Conservation (phyloP, 2,329 filamentous ascomycete species). For the Colletotrichum tofieldiae region DNA sequence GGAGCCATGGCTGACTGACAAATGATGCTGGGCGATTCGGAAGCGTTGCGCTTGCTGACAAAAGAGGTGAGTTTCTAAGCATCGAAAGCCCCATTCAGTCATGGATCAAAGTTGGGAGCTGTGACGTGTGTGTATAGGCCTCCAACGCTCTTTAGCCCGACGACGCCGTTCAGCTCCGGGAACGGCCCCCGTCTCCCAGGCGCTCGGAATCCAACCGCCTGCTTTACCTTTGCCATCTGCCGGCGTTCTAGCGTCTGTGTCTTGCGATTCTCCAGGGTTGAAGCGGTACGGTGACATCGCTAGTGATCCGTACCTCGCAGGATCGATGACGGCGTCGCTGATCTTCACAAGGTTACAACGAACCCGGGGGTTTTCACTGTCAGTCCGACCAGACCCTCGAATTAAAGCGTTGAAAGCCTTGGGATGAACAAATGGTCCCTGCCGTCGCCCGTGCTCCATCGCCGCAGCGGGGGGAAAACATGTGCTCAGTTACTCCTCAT, state of each 20-base stretch:
- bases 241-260: not conserved
- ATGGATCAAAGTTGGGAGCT: not conserved
- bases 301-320: not conserved
- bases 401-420: not conserved
- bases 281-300: not conserved
- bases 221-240: not conserved
- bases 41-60: constrained; percentile 5
- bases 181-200: not conserved
- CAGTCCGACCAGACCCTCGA: not conserved
- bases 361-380: not conserved
- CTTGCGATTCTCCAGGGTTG: not conserved
- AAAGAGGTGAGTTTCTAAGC: not conserved
- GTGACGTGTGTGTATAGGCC: not conserved
- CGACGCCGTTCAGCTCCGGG: not conserved
- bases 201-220: not conserved
- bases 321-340: no score
- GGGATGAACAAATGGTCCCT: constrained; percentile 13
- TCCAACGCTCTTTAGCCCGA: not conserved
- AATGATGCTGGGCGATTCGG: not conserved
- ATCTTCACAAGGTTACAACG: not conserved
- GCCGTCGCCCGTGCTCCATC: constrained; percentile 1
- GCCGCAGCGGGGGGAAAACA: not conserved
- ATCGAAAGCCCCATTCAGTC: not conserved
- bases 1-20: not conserved
- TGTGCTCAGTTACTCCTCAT: not conserved